Evolutionary conservation across 1,284 basidiomycete genomes (phyloP).

Genomic region (Trichosporon inkin): DNA sequence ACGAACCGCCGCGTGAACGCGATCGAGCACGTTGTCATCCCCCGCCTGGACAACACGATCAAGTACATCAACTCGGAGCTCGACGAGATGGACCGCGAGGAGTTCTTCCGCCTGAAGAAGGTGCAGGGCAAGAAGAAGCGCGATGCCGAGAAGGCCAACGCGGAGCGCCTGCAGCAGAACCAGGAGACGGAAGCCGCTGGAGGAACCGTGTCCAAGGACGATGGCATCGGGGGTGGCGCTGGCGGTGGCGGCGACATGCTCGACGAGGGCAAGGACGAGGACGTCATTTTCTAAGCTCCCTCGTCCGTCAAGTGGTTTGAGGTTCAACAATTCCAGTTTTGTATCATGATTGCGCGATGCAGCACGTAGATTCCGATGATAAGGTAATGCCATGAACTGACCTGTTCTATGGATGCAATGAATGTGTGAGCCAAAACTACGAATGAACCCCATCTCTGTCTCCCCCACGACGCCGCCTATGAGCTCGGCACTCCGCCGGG

Average conservation of each 20-base stretch:
- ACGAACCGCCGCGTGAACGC: conserved; percentile 98
- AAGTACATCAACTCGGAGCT: conserved; percentile 94
- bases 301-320: neutral
- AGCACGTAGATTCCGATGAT: neutral
- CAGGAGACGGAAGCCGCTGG: conserved; percentile 38
- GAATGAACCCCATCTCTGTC: neutral
- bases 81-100: conserved; percentile 96
- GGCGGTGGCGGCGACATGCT: conserved; percentile 60
- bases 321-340: neutral
- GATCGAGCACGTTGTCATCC: conserved; percentile 97
- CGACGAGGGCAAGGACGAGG: conserved; percentile 72
- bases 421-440: neutral
- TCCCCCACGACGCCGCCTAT: neutral
- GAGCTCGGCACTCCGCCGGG: conserved; percentile 36
- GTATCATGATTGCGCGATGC: conserved; percentile 9
- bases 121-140: conserved; percentile 97
- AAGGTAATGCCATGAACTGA: conserved; percentile 1
- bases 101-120: conserved; percentile 95
- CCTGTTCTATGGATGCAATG: conserved; percentile 8
- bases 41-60: conserved; percentile 93
- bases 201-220: conserved; percentile 46
- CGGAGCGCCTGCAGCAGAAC: conserved; percentile 31
- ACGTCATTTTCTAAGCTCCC: conserved; percentile 78
- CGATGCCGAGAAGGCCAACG: conserved; percentile 52
- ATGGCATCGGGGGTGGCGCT: conserved; percentile 46